Conservation (phyloP, 495 filamentous ascomycete species). For the Talaromyces ruber region DNA sequence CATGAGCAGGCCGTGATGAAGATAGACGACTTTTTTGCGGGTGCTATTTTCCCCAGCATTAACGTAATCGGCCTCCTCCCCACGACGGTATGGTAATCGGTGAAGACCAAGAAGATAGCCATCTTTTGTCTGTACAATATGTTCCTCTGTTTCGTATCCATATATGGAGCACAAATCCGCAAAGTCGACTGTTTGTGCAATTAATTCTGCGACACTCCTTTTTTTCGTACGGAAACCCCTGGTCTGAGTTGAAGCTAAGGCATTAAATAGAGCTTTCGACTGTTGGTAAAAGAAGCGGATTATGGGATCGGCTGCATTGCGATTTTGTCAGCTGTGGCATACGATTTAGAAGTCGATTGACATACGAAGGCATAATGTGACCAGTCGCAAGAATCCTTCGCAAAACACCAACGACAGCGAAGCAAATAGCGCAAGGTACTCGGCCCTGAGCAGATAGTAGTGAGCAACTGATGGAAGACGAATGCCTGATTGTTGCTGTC, state of each 20-base stretch:
- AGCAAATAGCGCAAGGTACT: constrained; percentile 77
- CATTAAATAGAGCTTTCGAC: constrained; percentile 77
- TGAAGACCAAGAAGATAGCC: constrained; percentile 91
- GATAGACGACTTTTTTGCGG: constrained; percentile 80
- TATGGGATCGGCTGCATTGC: constrained; percentile 56
- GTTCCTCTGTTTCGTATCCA: constrained; percentile 89
- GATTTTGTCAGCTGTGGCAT: constrained; percentile 9
- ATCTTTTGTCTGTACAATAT: constrained; percentile 88
- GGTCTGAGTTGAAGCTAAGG: constrained; percentile 59
- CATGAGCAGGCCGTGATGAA: constrained; percentile 96
- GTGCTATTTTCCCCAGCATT: constrained; percentile 64
- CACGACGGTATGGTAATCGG: constrained; percentile 70
- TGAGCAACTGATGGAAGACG: neutral
- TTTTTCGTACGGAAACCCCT: constrained; percentile 47
- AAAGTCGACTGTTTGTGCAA: constrained; percentile 76
- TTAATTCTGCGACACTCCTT: constrained; percentile 32
- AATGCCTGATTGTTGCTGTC: constrained; percentile 13
- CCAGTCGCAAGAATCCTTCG: constrained; percentile 73
- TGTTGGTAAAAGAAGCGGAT: constrained; percentile 74
- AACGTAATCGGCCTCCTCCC: constrained; percentile 62
- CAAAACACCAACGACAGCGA: constrained; percentile 75
- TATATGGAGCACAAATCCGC: constrained; percentile 82
- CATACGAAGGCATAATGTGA: constrained; percentile 85
- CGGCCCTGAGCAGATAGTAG: constrained; percentile 39
- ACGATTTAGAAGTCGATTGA: neutral